Evolutionary conservation across 352 stramenopile genomes (phyloP).

Genomic region (Phytophthora sansomeana): DNA sequence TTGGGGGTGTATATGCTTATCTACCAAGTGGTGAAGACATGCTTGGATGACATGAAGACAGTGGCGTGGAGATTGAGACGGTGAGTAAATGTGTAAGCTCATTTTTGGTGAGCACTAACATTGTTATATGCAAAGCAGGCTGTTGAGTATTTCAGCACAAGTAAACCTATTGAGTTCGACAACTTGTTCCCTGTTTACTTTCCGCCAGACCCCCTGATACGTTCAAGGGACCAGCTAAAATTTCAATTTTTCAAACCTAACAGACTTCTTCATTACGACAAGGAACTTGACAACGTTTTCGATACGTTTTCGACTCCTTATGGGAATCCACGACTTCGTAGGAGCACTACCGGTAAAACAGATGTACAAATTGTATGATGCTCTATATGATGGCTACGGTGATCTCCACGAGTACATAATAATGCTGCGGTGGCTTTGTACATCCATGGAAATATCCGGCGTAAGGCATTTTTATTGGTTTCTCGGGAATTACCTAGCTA

Average conservation of each 20-base stretch:
- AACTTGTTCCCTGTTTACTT: background rate
- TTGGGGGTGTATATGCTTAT: too few species aligned
- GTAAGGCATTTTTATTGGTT: too few species aligned
- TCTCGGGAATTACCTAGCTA: too few species aligned
- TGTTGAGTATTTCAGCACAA: background rate
- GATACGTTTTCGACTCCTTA: background rate
- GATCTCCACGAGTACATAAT: background rate
- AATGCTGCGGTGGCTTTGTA: constrained; percentile 5
- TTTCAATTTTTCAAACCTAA: background rate
- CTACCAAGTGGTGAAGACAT: too few species aligned
- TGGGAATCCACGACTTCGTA: constrained; percentile 5
- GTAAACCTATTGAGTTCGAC: background rate
- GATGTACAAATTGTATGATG: constrained; percentile 4
- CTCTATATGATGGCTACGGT: background rate
- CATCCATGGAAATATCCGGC: constrained; percentile 6
- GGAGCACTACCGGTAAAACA: constrained; percentile 9
- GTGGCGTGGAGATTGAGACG: too few species aligned
- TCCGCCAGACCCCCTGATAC: background rate
- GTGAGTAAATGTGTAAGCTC: too few species aligned
- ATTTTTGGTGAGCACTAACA: background rate
- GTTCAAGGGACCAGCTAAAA: too few species aligned
- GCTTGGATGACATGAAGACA: background rate
- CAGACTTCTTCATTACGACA: background rate
- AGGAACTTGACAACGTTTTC: background rate
- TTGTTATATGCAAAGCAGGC: background rate